phyloP scores from a whole-genome alignment of 495 filamentous ascomycete species.

The Annulohypoxylon nitens region DNA sequence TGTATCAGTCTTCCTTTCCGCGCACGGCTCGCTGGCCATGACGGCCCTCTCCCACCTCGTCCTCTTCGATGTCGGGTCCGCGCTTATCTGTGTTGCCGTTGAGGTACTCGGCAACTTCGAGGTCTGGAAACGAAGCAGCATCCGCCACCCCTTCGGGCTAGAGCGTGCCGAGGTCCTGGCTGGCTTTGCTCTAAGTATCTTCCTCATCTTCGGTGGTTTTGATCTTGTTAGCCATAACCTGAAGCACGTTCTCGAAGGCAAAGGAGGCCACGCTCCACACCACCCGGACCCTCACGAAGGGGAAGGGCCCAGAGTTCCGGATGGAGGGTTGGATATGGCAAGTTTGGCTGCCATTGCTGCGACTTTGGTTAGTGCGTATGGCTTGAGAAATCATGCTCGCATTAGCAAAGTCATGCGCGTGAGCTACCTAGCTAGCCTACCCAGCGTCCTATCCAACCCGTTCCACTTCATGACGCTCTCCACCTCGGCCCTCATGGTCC shows the following conservation, averaged over 20 bases:
- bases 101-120: constrained; percentile 96
- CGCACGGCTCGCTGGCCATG: constrained; percentile 88
- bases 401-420: constrained; percentile 86
- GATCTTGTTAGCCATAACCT: constrained; percentile 93
- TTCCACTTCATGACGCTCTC: constrained; percentile 93
- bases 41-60: constrained; percentile 93
- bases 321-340: constrained; percentile 84
- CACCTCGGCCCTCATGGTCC: constrained; percentile 81
- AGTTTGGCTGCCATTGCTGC: constrained; percentile 86
- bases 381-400: constrained; percentile 91
- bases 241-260: constrained; percentile 81
- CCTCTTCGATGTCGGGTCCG: constrained; percentile 92
- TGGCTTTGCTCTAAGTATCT: constrained; percentile 96
- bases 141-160: constrained; percentile 92
- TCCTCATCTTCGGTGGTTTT: constrained; percentile 95
- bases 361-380: constrained; percentile 88
- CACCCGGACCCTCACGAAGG: constrained; percentile 73
- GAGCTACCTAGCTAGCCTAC: constrained; percentile 81
- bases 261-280: constrained; percentile 71
- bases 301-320: constrained; percentile 66
- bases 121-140: constrained; percentile 93
- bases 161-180: constrained; percentile 93
- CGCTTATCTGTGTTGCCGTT: constrained; percentile 91
- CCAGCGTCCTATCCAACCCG: constrained; percentile 82
- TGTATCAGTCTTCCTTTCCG: constrained; percentile 84